Evolutionary conservation across 1,284 basidiomycete genomes (phyloP), one percentile per base, ranked within the genome.

Genomic region (Phylloporus sp.): DNA sequence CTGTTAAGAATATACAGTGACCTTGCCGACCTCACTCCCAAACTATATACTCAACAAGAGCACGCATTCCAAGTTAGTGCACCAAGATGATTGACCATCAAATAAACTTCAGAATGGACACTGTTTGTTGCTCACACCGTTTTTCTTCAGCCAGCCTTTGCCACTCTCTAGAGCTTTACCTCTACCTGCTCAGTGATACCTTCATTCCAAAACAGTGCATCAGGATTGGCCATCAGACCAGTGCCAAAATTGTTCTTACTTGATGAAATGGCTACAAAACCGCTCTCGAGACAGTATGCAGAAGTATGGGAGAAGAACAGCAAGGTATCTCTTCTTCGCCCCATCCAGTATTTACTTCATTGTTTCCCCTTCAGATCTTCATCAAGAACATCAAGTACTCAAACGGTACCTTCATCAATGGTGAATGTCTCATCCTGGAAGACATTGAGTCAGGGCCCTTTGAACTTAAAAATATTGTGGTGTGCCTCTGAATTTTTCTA

Each of bases 361-460:
- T 53, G 60, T 62, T 31, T 37, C 44, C 47, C 26, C 58, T 58
- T 40, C 60, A 97, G 94, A 96, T 98, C 77, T 98, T 83, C 82
- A 98, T 99, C 85, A 98, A 95, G 79, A 98, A 99, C 77, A 94
- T 98, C 74, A 98, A 98, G 82, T 96, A 94, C 64, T 97, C 95
- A 2, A 99, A 99, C 70, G 97, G 97, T 7, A 99, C 98, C 11
- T 99, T 99, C 76, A 97, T 99, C 78, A 98, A 99, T 70, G 91
- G 94, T 61, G 95, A 98, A 68, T 86, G 97, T 52, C 87, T 99
- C 51, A 95, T 93, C 66, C 85, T 87, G 2, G 96, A 99, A 77
- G 93, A 93, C 31, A 85, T 94, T 62, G 96, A 98, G 80, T 96
- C 93, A 0, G 94, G 98, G 39, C 94, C 95, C 0, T 97, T 89